These are phyloP conservation scores for Pyrenophora teres DNA, from an alignment of 2,329 filamentous ascomycete genomes.

Conservation along the genomic window DNA sequence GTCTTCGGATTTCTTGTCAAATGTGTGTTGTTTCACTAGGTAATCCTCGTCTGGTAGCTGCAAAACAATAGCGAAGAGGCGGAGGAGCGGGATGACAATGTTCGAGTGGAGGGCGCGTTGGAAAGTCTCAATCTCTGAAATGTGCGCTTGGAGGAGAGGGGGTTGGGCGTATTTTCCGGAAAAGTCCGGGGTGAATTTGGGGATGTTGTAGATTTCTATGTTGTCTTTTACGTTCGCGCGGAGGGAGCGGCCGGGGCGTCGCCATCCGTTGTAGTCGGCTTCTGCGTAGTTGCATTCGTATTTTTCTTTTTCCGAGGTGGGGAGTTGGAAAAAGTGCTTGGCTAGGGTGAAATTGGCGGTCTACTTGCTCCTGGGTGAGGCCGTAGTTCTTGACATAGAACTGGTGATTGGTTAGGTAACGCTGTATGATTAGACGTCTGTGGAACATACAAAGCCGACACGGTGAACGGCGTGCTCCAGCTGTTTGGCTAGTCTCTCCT, in stretches of 20 bases:
- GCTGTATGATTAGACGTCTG: too few species aligned
- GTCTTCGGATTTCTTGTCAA: conserved; percentile 45
- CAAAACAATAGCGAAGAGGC: conserved; percentile 48
- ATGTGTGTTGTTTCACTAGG: conserved; percentile 46
- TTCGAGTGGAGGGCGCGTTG: conserved; percentile 28
- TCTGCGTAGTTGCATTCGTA: conserved; percentile 27
- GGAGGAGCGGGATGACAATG: conserved; percentile 44
- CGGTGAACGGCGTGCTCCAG: conserved; percentile 59
- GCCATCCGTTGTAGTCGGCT: not conserved
- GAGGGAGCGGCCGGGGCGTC: not conserved
- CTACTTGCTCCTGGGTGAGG: conserved; percentile 63
- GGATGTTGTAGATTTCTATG: conserved; percentile 40
- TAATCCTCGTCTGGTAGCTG: conserved; percentile 46
- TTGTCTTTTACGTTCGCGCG: conserved; percentile 21
- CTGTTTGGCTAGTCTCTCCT: conserved; percentile 59
- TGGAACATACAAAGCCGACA: conserved; percentile 42
- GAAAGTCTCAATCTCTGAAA: conserved; percentile 37
- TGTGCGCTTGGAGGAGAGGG: conserved; percentile 23
- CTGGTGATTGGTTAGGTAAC: conserved; percentile 42
- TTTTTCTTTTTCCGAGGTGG: conserved; percentile 63
- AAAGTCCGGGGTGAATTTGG: conserved; percentile 31
- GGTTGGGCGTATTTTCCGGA: conserved; percentile 14
- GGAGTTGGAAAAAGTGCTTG: conserved; percentile 62
- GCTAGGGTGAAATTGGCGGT: conserved; percentile 66
- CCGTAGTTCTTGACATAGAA: conserved; percentile 68